These are phyloP conservation scores for Tulasnella sp. DNA, from an alignment of 768 basidiomycete species.

Conservation along the genomic window DNA sequence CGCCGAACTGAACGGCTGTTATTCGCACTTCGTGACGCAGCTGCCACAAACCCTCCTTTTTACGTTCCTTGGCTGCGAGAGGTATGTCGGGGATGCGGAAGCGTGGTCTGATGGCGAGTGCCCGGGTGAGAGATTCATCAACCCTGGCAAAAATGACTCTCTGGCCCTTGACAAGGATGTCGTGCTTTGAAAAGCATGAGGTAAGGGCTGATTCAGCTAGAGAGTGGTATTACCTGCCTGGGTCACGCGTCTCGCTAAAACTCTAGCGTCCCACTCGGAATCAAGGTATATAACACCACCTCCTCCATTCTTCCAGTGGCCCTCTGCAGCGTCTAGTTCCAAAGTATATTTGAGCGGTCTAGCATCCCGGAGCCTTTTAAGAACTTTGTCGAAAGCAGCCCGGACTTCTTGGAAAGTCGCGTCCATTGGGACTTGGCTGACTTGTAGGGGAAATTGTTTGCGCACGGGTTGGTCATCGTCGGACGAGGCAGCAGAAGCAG, in stretches of 20 bases:
- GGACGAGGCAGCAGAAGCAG: too few relatives aligned
- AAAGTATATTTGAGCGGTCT: background rate
- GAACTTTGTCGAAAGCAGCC: too few relatives aligned
- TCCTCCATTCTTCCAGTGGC: background rate
- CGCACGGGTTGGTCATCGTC: background rate
- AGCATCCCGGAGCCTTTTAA: background rate
- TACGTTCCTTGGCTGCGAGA: background rate
- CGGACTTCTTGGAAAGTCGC: background rate
- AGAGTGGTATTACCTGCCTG: background rate
- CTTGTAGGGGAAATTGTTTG: background rate
- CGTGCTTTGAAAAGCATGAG: background rate
- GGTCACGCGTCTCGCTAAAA: background rate
- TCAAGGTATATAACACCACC: background rate
- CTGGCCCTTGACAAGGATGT: background rate
- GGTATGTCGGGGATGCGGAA: background rate
- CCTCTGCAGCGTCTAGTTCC: background rate
- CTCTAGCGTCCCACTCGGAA: background rate
- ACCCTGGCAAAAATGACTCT: background rate
- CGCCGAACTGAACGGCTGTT: slow-evolving; percentile 53
- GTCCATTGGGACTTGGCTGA: background rate
- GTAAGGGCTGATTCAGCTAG: background rate
- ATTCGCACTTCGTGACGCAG: slow-evolving; percentile 43
- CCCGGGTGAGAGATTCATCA: background rate
- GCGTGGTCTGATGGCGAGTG: background rate
- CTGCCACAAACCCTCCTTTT: slow-evolving; percentile 30